Evolutionary conservation across 495 filamentous ascomycete genomes (phyloP).

Genomic region (Penicillium psychrofluorescens): DNA sequence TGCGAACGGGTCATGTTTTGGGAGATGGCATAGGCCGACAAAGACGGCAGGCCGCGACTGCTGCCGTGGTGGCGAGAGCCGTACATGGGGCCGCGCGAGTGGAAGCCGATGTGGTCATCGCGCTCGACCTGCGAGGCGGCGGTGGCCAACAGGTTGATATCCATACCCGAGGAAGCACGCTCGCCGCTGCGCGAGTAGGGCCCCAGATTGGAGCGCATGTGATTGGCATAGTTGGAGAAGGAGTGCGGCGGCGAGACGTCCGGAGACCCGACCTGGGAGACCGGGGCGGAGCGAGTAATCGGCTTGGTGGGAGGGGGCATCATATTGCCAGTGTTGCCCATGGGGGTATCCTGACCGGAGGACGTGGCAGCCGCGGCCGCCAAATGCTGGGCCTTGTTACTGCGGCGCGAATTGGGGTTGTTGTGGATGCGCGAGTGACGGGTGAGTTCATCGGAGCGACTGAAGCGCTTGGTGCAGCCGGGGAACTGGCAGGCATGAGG

Average conservation of each 20-base stretch:
- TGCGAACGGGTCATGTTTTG: conserved; percentile 86
- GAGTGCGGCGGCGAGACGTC: conserved; percentile 95
- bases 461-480: conserved; percentile 96
- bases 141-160: conserved; percentile 85
- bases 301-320: conserved; percentile 73
- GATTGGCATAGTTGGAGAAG: conserved; percentile 66
- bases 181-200: conserved; percentile 54
- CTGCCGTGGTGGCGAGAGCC: conserved; percentile 52
- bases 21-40: conserved; percentile 73
- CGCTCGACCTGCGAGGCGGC: conserved; percentile 85
- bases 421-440: conserved; percentile 97
- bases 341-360: conserved; percentile 41
- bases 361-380: conserved; percentile 50
- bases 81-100: conserved; percentile 43
- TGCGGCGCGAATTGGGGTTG: conserved; percentile 93
- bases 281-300: conserved; percentile 77
- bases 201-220: conserved; percentile 53
- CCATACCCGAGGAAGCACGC: conserved; percentile 49
- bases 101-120: conserved; percentile 52
- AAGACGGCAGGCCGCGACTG: conserved; percentile 60
- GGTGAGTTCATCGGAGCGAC: conserved; percentile 92
- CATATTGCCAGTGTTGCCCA: conserved; percentile 44
- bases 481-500: conserved; percentile 91
- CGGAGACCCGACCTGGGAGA: conserved; percentile 81
- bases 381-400: conserved; percentile 74